A percentile compares a stretch with the other conserved stretches of the same genome.
phyloP scores from a whole-genome alignment of 805 yeast genomes.

The Saturnispora hagleri region DNA sequence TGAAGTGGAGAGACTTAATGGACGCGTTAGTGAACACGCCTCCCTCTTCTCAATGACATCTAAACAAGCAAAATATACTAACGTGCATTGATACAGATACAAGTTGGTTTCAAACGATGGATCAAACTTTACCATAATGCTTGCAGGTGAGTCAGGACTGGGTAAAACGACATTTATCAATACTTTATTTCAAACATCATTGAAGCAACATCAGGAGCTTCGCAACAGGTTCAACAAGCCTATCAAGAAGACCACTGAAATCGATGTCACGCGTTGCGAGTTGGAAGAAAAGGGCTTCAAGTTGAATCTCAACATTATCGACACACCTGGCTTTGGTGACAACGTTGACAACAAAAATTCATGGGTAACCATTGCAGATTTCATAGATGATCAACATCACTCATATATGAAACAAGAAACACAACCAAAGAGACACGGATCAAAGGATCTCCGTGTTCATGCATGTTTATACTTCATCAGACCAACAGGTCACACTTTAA shows the following conservation, averaged over 20 bases:
- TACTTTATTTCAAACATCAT: slow-evolving; percentile 68
- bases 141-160: slow-evolving; percentile 85
- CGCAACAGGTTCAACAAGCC: slow-evolving; percentile 51
- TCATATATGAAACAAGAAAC: slow-evolving; percentile 86
- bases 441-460: slow-evolving; percentile 80
- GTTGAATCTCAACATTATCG: slow-evolving; percentile 70
- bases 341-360: slow-evolving; percentile 76
- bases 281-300: slow-evolving; percentile 78
- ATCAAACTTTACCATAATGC: slow-evolving; percentile 70
- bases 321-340: slow-evolving; percentile 93
- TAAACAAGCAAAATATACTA: background rate
- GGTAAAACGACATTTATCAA: slow-evolving; percentile 91
- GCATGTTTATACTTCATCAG: slow-evolving; percentile 84
- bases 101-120: slow-evolving; percentile 70
- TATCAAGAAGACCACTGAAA: slow-evolving; percentile 62
- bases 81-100: slow-evolving; percentile 34
- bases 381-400: slow-evolving; percentile 86
- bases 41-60: background rate
- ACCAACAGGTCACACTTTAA: slow-evolving; percentile 83
- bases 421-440: slow-evolving; percentile 64
- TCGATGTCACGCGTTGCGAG: slow-evolving; percentile 70
- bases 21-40: background rate
- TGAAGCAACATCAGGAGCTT: slow-evolving; percentile 50
- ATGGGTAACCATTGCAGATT: slow-evolving; percentile 82
- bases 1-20: background rate